These are phyloP conservation scores for Gaeumannomyces sp. DNA, from an alignment of 2,329 filamentous ascomycete species.

Conservation along the genomic window DNA sequence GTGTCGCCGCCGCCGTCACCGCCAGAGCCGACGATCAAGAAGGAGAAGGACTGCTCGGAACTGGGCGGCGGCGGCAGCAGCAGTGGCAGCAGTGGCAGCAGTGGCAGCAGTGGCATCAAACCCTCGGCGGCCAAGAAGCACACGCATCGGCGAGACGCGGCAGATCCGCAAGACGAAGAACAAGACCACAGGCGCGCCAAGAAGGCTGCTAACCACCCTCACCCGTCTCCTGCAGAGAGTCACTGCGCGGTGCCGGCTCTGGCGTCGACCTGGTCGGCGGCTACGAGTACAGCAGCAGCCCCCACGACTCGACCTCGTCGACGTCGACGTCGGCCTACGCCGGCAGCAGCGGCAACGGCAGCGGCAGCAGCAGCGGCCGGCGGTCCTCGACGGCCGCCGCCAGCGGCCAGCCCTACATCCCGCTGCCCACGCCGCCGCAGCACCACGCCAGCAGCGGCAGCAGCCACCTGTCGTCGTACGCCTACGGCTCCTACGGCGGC, in stretches of 20 bases:
- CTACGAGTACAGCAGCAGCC: conserved; percentile 4
- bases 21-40: too few species aligned
- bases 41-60: too few species aligned
- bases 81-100: too few species aligned
- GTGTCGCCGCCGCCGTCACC: too few species aligned
- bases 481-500: too few species aligned
- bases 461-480: too few species aligned
- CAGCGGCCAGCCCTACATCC: background rate
- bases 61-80: too few species aligned
- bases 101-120: too few species aligned
- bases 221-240: conserved; percentile 3
- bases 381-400: background rate
- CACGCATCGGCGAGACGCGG: background rate
- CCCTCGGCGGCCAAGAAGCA: too few species aligned
- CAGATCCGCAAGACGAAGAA: background rate
- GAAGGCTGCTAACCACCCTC: conserved; percentile 2
- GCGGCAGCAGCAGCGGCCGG: background rate
- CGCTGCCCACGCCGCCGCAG: conserved; percentile 2
- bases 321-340: background rate
- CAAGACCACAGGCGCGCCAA: background rate
- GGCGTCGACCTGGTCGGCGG: background rate
- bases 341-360: background rate
- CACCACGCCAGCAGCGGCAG: background rate
- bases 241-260: background rate
- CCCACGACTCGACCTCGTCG: background rate